These are phyloP conservation scores for Orbilia ellipsospora DNA, from an alignment of 2,329 filamentous ascomycete genomes.

Conservation along the genomic window DNA sequence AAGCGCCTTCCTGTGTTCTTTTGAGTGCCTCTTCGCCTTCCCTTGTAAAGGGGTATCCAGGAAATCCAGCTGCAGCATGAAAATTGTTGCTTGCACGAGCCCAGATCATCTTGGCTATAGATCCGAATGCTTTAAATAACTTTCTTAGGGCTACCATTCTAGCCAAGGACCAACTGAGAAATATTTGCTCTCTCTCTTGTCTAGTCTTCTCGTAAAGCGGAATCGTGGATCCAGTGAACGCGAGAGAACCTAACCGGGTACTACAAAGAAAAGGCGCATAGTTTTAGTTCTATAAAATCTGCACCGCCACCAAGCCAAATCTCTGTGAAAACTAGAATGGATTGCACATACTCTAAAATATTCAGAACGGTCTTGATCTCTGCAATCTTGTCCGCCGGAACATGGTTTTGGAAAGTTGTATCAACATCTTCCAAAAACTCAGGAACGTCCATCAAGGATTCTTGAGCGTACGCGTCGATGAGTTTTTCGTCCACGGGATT, in stretches of 20 bases:
- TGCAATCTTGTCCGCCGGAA: conserved; percentile 42
- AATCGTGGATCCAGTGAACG: conserved; percentile 75
- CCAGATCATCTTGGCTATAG: conserved; percentile 29
- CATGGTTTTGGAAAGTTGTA: conserved; percentile 26
- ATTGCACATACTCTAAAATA: conserved; percentile 47
- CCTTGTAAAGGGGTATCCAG: conserved; percentile 71
- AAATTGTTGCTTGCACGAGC: conserved; percentile 67
- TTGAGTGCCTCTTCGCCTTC: conserved; percentile 58
- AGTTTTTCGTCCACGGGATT: conserved; percentile 42
- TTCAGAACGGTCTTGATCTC: conserved; percentile 53
- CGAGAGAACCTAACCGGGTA: conserved; percentile 71
- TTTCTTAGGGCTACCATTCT: conserved; percentile 60
- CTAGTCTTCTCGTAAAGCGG: conserved; percentile 73
- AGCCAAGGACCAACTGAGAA: conserved; percentile 72
- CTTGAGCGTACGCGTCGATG: conserved; percentile 44
- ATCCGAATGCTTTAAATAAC: conserved; percentile 54
- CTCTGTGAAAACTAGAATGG: background rate
- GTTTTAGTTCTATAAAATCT: conserved; percentile 3
- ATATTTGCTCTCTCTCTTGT: conserved; percentile 70
- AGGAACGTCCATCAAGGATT: conserved; percentile 30
- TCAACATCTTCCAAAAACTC: conserved; percentile 50
- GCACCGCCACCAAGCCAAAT: background rate
- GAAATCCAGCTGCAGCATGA: conserved; percentile 63
- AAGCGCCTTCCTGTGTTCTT: conserved; percentile 61
- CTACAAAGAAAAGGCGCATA: conserved; percentile 62